Evolutionary conservation across 371 early-diverging fungal species (phyloP).

Genomic region (Mucor racemosus): DNA sequence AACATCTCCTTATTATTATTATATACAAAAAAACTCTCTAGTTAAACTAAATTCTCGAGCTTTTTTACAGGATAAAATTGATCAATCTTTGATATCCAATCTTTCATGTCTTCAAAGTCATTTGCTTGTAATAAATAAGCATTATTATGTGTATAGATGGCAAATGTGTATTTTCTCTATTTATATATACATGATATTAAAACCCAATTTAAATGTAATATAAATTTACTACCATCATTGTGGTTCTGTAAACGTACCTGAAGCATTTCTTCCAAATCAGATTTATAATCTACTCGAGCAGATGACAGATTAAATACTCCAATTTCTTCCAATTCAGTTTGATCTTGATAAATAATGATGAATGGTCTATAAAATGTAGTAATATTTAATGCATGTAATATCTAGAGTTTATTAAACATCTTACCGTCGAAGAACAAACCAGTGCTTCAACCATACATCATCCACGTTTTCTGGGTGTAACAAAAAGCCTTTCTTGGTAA

Average conservation of each 20-base stretch:
- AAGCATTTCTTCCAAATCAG: conserved; percentile 53
- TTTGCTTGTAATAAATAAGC: conserved; percentile 74
- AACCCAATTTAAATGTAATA: conserved; percentile 3
- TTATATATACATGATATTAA: conserved; percentile 5
- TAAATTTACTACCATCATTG: neutral
- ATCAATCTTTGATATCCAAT: conserved; percentile 78
- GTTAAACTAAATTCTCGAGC: conserved; percentile 9
- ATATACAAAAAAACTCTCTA: neutral
- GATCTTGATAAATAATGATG: conserved; percentile 69
- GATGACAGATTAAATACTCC: conserved; percentile 71
- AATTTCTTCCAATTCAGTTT: conserved; percentile 62
- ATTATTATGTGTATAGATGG: conserved; percentile 74
- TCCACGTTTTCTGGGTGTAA: conserved; percentile 46
- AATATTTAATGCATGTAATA: neutral
- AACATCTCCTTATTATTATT: neutral
- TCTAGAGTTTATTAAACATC: neutral
- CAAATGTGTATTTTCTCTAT: conserved; percentile 68
- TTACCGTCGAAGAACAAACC: conserved; percentile 50
- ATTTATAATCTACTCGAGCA: conserved; percentile 66
- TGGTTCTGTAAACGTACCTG: conserved; percentile 23
- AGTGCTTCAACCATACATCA: conserved; percentile 39
- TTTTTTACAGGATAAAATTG: conserved; percentile 55
- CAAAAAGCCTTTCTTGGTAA: conserved; percentile 59
- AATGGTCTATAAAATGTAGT: conserved; percentile 58
- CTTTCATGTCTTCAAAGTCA: conserved; percentile 65